Evolutionary conservation across 352 stramenopile species (phyloP), one percentile per base, ranked within the genome.

Genomic region (Pythium phragmiticola): DNA sequence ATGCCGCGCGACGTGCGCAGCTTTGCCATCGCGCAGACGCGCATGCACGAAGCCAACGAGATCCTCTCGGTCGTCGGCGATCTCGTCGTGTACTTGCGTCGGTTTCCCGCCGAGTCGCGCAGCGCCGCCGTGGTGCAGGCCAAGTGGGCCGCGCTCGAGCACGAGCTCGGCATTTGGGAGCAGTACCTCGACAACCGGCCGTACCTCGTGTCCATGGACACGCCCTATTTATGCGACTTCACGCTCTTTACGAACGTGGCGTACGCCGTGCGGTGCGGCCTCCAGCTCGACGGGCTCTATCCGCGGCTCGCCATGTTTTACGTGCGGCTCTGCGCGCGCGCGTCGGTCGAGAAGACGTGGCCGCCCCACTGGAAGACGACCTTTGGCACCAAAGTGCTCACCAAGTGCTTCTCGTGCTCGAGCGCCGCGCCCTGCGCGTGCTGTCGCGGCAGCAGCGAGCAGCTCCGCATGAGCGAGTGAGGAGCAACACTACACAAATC

Each of bases 231-330:
- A 55, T 92, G 82, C 63, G 85, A 94, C 65, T 90, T 87, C 51
- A 88, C 82, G 63, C 82, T 92, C 45, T 94, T 94, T 63, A 91
- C 81, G 42, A 94, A 94, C 71, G 64, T 94, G n/a, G 85, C 85
- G 7, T 94, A 94, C 66, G 85, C 85, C 21, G 85, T 94, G 48
- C 80, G 85, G n/a, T 94, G 85, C 73, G 85, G 85, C 4, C 63
- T 94, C 37, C 85, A 92, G 56, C 79, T 94, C 47, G 85, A 94
- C 34, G 85, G 83, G 17, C 72, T 94, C 0, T 94, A 92, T 62
- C 85, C 85, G 43, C 77, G 81, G 7, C 67, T 94, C 47, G 85
- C 85, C 19, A 88, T 82, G 72, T 89, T 91, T 33, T 94, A 94
- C 70, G 73, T 89, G 57, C 81, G 81, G 2, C 64, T 94, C 54